Evolutionary conservation across 441 rosid genomes (phyloP), one percentile per base, ranked within the genome.

Genomic region (Brassica balearica): DNA sequence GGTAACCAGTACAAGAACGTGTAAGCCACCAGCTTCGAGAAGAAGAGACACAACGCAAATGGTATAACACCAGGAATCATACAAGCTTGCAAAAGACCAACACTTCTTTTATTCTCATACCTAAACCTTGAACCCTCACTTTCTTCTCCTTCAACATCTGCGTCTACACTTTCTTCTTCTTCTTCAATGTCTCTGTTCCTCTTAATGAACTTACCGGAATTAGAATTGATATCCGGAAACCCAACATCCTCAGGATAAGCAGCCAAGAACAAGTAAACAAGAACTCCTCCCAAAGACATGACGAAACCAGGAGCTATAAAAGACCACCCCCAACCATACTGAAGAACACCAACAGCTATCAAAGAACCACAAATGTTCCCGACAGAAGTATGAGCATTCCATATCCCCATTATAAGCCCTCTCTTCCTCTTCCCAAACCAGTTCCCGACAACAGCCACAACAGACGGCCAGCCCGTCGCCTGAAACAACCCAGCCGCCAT

Each of bases 401-500:
- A 93, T 71, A 95, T 76, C 17, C 99, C 99, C 97, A 95, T 95
- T 71, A 95, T 93, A 84, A 95, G 85, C 1, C 99, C 98, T 74
- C 97, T 89, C 86, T 88, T 92, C 86, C 92, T 89, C 64, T 88
- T 95, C 17, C 97, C 97, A 25, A 83, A 92, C 99, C 97, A 93
- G 82, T 93, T 95, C 19, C 98, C 55, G 2, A 48, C 55, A 4
- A 48, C 55, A n/a, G 17, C 55, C 78, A 95, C 99, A 71, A 95
- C 99, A 10, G 98, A 95, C 2, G 99, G 99, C 99, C 99, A 95
- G 1, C 98, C 99, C 0, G 97, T 95, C 3, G 97, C 95, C 77
- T 95, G 97, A 83, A 95, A 95, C 81, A 95, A 75, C 75, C 98
- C 99, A 5, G 99, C 96, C 53, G 84, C 75, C 99, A 95, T 91